Percentiles rank a stretch among this genome's conserved stretches.
Evolutionary conservation across 2,329 filamentous ascomycete genomes (phyloP).

Genomic region (Neonectria punicea): DNA sequence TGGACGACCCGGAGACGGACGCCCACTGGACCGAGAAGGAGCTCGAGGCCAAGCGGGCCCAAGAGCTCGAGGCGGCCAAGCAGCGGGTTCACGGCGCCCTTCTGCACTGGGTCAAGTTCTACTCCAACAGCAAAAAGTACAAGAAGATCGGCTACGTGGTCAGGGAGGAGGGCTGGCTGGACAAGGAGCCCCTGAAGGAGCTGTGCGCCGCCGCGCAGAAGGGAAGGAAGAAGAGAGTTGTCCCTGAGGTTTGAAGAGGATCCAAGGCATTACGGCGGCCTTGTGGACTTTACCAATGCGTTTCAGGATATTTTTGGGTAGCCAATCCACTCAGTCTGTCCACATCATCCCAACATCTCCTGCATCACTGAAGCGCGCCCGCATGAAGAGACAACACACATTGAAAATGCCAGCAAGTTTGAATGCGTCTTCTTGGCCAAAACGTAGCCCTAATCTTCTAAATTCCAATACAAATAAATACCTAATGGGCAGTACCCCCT

Average conservation of each 20-base stretch:
- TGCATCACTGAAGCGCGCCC: background rate
- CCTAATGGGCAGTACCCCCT: background rate
- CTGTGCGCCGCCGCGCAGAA: constrained; percentile 79
- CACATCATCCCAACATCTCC: background rate
- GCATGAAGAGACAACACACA: background rate
- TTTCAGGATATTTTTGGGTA: constrained; percentile 8
- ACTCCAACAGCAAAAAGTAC: constrained; percentile 83
- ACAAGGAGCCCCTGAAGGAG: constrained; percentile 68
- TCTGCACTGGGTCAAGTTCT: constrained; percentile 86
- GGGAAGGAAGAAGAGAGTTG: constrained; percentile 61
- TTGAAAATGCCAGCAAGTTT: background rate
- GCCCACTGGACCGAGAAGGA: constrained; percentile 64
- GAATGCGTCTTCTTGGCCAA: background rate
- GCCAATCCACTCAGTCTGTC: constrained; percentile 4
- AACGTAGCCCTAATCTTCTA: constrained; percentile 5
- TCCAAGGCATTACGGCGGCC: too few relatives aligned
- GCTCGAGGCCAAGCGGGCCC: constrained; percentile 63
- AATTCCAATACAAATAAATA: background rate
- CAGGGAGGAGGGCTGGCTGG: constrained; percentile 68
- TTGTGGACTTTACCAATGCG: background rate
- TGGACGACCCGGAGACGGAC: constrained; percentile 72
- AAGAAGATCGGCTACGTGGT: constrained; percentile 80
- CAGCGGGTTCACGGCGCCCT: constrained; percentile 74
- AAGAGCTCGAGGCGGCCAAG: constrained; percentile 73
- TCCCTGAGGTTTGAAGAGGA: constrained; percentile 21